Evolutionary conservation across 129 eudicot genomes (phyloP).

Genomic region (Gnaphalium uliginosum): DNA sequence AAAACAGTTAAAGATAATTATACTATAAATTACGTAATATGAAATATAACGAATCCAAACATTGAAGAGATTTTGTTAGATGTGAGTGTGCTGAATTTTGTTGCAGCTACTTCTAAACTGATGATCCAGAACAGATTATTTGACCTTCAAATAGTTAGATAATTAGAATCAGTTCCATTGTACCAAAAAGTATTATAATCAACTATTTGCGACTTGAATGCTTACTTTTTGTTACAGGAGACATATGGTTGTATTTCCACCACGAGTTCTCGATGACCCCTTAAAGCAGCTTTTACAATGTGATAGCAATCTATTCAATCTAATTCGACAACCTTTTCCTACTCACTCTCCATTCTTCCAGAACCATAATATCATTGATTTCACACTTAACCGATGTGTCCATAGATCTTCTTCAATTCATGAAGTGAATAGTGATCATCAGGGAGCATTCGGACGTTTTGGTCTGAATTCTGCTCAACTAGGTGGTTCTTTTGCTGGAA

Average conservation of each 20-base stretch:
- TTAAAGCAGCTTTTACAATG: constrained; percentile 45
- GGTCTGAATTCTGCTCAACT: background rate
- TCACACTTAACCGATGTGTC: background rate
- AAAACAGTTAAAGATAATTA: background rate
- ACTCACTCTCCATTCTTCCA: constrained; percentile 27
- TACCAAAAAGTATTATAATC: background rate
- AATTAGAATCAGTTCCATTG: too few relatives aligned
- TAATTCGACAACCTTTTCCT: constrained; percentile 53
- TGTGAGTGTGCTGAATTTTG: background rate
- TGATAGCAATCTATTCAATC: constrained; percentile 30
- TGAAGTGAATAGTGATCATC: background rate
- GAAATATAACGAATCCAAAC: too few relatives aligned
- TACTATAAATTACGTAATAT: background rate
- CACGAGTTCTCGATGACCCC: constrained; percentile 41
- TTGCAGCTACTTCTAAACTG: too few relatives aligned
- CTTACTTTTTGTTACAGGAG: constrained; percentile 33
- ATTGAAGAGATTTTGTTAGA: background rate
- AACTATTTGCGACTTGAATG: background rate
- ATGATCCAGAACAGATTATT: too few relatives aligned
- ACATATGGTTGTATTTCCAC: constrained; percentile 37
- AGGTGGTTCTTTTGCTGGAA: background rate
- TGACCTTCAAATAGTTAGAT: too few relatives aligned
- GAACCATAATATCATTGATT: background rate
- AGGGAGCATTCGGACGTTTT: background rate
- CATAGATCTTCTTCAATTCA: background rate